Evolutionary conservation across 768 basidiomycete species (phyloP).

Genomic region (Filobasidium floriforme): DNA sequence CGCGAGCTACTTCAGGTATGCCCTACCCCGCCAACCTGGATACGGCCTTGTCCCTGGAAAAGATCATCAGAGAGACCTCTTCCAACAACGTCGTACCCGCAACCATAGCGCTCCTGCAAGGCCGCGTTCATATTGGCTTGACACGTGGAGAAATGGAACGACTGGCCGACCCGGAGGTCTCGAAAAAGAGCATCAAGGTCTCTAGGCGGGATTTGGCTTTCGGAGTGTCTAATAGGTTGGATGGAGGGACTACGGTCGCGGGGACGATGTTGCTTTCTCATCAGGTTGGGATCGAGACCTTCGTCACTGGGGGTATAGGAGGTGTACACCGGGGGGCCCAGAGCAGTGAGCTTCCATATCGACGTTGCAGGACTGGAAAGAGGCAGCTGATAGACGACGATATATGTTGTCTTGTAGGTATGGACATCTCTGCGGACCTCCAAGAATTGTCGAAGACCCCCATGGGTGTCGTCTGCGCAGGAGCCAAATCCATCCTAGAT

Average conservation of each 20-base stretch:
- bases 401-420: constrained; percentile 51
- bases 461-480: constrained; percentile 84
- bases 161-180: constrained; percentile 54
- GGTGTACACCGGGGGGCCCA: constrained; percentile 76
- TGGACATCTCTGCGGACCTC: constrained; percentile 93
- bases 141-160: constrained; percentile 57
- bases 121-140: constrained; percentile 80
- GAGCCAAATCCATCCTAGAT: constrained; percentile 90
- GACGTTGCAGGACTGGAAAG: no score
- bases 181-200: constrained; percentile 38
- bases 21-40: constrained; percentile 70
- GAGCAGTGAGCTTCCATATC: constrained; percentile 51
- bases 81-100: constrained; percentile 74
- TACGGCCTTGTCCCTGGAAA: constrained; percentile 64
- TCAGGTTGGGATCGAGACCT: constrained; percentile 76
- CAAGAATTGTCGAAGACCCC: constrained; percentile 81
- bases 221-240: constrained; percentile 36
- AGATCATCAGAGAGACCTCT: constrained; percentile 53
- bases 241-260: constrained; percentile 62
- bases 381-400: neutral
- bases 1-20: constrained; percentile 51
- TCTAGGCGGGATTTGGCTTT: constrained; percentile 36
- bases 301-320: constrained; percentile 75
- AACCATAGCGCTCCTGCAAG: constrained; percentile 75
- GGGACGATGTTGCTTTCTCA: constrained; percentile 50